These are phyloP conservation scores for Debaryomyces castellii DNA, from an alignment of 805 yeast genomes.

Conservation along the genomic window DNA sequence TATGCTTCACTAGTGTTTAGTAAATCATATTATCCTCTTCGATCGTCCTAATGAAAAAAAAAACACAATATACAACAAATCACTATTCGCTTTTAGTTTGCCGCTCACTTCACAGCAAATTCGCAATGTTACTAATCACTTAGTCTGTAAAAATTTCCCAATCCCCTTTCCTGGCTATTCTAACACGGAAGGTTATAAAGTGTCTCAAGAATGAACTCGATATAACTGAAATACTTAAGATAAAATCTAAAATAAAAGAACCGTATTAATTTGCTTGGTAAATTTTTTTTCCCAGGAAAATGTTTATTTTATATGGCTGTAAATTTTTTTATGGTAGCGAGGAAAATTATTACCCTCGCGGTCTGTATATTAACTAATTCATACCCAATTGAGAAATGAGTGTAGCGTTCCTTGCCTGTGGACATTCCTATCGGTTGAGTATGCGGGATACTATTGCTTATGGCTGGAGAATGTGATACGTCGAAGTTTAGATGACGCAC, in stretches of 20 bases:
- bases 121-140: neutral
- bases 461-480: neutral
- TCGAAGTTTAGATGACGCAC: neutral
- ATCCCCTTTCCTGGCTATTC: neutral
- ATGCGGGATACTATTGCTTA: neutral
- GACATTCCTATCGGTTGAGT: neutral
- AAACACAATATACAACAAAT: neutral
- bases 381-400: neutral
- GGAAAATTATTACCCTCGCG: neutral
- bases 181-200: neutral
- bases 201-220: neutral
- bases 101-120: neutral
- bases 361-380: neutral
- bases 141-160: neutral
- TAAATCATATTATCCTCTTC: conserved; percentile 1
- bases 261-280: neutral
- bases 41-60: neutral
- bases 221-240: neutral
- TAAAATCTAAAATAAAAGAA: neutral
- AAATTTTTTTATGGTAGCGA: neutral
- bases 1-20: neutral
- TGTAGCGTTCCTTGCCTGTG: neutral
- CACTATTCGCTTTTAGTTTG: neutral
- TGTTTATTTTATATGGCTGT: conserved; percentile 3
- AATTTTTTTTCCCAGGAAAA: neutral